phyloP scores from a whole-genome alignment of 768 basidiomycete species.

The Xerocomellus intermedius region DNA sequence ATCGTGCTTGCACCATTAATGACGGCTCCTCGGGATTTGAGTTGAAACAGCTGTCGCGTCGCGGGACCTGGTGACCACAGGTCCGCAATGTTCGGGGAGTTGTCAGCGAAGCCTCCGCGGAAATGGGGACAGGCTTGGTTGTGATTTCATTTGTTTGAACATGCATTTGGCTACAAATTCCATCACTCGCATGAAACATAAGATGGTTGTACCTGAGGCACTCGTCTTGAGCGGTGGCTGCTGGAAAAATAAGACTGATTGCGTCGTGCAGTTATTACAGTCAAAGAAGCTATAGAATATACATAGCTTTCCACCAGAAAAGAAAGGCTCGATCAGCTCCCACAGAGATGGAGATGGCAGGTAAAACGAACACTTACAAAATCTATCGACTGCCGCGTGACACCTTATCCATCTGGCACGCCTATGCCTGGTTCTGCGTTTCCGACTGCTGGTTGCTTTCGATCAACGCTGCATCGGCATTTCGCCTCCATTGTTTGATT shows the following conservation, averaged over 20 bases:
- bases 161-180: neutral
- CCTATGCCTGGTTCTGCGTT: neutral
- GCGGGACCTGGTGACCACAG: neutral
- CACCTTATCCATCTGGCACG: too few species aligned
- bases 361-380: neutral
- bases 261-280: neutral
- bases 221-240: neutral
- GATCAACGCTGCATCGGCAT: slow-evolving; percentile 7
- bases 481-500: slow-evolving; percentile 26
- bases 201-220: neutral
- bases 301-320: neutral
- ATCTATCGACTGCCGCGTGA: neutral
- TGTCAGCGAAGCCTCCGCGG: too few species aligned
- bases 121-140: neutral
- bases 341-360: neutral
- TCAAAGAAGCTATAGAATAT: neutral
- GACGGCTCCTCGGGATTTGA: neutral
- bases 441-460: neutral
- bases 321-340: neutral
- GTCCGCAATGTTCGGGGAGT: neutral
- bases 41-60: neutral
- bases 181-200: neutral
- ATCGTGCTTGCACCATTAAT: neutral
- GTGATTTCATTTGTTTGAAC: neutral
- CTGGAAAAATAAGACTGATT: neutral